A percentile compares a stretch with the other conserved stretches of the same genome.
Evolutionary conservation across 2,329 filamentous ascomycete species (phyloP).

Genomic region (Apiospora sp.): DNA sequence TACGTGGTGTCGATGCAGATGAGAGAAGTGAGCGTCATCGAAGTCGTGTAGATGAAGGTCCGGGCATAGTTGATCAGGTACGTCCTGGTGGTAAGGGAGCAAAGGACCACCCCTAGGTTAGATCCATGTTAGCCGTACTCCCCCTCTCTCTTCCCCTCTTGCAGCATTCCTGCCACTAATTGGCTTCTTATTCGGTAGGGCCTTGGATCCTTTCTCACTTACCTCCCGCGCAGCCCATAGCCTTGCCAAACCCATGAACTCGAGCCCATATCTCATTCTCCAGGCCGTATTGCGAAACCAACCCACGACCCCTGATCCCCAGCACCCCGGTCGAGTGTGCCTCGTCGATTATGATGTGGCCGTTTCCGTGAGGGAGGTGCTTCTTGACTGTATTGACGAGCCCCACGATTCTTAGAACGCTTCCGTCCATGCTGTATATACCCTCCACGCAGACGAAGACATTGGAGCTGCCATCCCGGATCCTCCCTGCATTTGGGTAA

Average conservation of each 20-base stretch:
- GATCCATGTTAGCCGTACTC: neutral
- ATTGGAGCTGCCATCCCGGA: slow-evolving; percentile 45
- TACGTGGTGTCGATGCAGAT: slow-evolving; percentile 41
- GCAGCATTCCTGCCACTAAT: too few relatives aligned
- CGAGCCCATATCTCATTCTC: slow-evolving; percentile 64
- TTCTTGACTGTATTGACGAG: slow-evolving; percentile 67
- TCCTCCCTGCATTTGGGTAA: slow-evolving; percentile 18
- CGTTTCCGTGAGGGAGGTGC: slow-evolving; percentile 64
- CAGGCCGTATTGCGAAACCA: slow-evolving; percentile 64
- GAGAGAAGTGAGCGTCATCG: slow-evolving; percentile 65
- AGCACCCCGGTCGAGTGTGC: slow-evolving; percentile 71
- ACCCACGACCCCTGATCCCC: slow-evolving; percentile 62
- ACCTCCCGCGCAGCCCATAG: slow-evolving; percentile 75
- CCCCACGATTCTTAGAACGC: slow-evolving; percentile 56
- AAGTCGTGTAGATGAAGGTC: slow-evolving; percentile 78
- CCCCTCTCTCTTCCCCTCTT: too few relatives aligned
- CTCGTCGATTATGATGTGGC: slow-evolving; percentile 71
- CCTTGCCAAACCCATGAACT: slow-evolving; percentile 73
- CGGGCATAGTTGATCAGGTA: slow-evolving; percentile 81
- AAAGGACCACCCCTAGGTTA: slow-evolving; percentile 66
- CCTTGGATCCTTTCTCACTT: slow-evolving; percentile 28
- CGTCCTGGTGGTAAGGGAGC: slow-evolving; percentile 62
- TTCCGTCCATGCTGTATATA: slow-evolving; percentile 84
- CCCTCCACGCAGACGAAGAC: slow-evolving; percentile 76
- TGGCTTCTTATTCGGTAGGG: too few relatives aligned